These are phyloP conservation scores for Trichomonascus vanleenenianus DNA, from an alignment of 805 yeast species.

Conservation along the genomic window DNA sequence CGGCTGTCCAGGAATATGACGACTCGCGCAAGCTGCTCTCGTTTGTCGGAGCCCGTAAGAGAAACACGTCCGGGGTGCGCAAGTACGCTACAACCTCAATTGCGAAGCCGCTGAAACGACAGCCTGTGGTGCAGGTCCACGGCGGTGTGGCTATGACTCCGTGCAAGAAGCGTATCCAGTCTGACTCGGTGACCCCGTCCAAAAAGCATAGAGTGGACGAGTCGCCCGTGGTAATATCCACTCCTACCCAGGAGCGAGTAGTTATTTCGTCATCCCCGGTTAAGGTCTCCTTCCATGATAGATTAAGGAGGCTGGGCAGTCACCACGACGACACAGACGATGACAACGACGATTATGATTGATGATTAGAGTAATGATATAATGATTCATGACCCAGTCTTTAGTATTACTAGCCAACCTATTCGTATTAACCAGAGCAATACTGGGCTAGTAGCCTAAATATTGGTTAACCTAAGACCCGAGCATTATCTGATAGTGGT, in stretches of 20 bases:
- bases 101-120: background rate
- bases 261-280: too few species aligned
- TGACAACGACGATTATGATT: background rate
- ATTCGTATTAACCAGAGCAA: too few species aligned
- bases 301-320: too few species aligned
- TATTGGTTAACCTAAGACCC: too few species aligned
- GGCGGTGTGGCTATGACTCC: constrained; percentile 10
- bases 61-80: constrained; percentile 5
- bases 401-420: background rate
- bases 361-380: background rate
- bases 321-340: background rate
- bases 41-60: background rate
- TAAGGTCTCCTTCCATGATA: too few species aligned
- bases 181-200: constrained; percentile 1
- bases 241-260: too few species aligned
- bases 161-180: constrained; percentile 8
- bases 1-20: constrained; percentile 9
- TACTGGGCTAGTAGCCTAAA: too few species aligned
- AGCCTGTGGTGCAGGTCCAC: constrained; percentile 6
- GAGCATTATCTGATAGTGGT: too few species aligned
- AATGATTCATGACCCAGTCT: background rate
- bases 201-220: background rate
- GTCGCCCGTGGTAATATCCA: too few species aligned
- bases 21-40: constrained; percentile 1
- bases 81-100: background rate